Percentiles rank a stretch among this genome's conserved stretches.
phyloP scores from a whole-genome alignment of 2,329 filamentous ascomycete genomes.

The Fusarium xylarioides region DNA sequence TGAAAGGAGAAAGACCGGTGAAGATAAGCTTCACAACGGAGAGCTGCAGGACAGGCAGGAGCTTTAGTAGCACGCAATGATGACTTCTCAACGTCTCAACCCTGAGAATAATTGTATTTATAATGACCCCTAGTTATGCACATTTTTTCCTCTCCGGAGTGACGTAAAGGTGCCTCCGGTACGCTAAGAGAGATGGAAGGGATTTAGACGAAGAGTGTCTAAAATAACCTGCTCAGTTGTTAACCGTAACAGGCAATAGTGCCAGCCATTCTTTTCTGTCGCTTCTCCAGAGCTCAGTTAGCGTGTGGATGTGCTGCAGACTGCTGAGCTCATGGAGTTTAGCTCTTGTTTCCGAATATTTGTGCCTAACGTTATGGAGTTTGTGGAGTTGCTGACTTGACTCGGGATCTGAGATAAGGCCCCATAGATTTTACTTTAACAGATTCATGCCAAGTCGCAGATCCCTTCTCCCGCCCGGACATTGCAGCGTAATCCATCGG shows the following conservation, averaged over 20 bases:
- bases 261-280: constrained; percentile 8
- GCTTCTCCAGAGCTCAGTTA: constrained; percentile 6
- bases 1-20: constrained; percentile 1
- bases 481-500: constrained; percentile 21
- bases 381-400: constrained; percentile 31
- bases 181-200: constrained; percentile 13
- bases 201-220: neutral
- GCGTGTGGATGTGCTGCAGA: constrained; percentile 7
- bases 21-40: constrained; percentile 12
- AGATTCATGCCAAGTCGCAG: constrained; percentile 21
- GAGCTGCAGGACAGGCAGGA: constrained; percentile 1
- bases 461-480: constrained; percentile 8
- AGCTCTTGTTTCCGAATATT: constrained; percentile 31
- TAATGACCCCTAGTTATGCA: constrained; percentile 11
- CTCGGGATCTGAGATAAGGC: constrained; percentile 24
- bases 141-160: constrained; percentile 10
- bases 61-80: neutral
- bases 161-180: constrained; percentile 12
- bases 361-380: constrained; percentile 21
- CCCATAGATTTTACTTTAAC: constrained; percentile 13
- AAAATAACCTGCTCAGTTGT: constrained; percentile 3
- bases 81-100: neutral
- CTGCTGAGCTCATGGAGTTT: constrained; percentile 29
- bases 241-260: neutral
- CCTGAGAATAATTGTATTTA: constrained; percentile 17